These are phyloP conservation scores for Biscogniauxia mediterranea DNA, from an alignment of 2,329 filamentous ascomycete genomes.

Conservation along the genomic window DNA sequence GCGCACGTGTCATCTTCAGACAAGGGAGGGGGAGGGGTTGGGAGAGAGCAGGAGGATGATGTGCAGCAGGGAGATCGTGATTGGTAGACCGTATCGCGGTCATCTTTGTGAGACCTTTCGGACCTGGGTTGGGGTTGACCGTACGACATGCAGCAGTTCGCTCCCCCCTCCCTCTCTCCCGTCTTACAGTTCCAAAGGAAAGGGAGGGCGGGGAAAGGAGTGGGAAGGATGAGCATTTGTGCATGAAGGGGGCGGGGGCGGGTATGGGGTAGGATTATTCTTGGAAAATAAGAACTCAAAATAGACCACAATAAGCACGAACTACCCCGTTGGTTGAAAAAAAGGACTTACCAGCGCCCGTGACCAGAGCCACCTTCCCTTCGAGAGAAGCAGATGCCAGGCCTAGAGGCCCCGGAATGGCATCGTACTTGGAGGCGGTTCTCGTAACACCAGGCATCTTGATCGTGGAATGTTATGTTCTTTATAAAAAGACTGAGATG, in stretches of 20 bases:
- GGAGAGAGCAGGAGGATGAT: background rate
- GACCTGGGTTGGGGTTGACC: constrained; percentile 25
- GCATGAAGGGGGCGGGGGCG: background rate
- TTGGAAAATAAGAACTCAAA: background rate
- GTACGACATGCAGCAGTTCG: constrained; percentile 5
- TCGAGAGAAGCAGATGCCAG: constrained; percentile 38
- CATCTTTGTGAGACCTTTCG: constrained; percentile 13
- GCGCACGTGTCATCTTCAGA: background rate
- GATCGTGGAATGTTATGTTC: constrained; percentile 7
- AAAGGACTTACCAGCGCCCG: constrained; percentile 37
- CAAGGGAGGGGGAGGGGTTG: constrained; percentile 7
- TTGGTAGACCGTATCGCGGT: constrained; percentile 9
- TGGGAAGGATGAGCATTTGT: background rate
- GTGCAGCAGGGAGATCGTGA: background rate
- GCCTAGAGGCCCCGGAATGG: constrained; percentile 39
- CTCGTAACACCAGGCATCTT: constrained; percentile 35
- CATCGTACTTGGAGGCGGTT: constrained; percentile 34
- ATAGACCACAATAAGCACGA: background rate
- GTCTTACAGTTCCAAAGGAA: background rate
- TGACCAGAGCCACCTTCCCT: constrained; percentile 39
- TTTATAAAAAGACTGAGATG: background rate
- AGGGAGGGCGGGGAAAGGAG: background rate
- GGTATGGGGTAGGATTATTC: background rate
- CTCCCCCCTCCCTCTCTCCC: no score
- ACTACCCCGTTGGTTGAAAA: background rate